phyloP scores from a whole-genome alignment of 805 yeast species.

The Wickerhamiella spandovensis region DNA sequence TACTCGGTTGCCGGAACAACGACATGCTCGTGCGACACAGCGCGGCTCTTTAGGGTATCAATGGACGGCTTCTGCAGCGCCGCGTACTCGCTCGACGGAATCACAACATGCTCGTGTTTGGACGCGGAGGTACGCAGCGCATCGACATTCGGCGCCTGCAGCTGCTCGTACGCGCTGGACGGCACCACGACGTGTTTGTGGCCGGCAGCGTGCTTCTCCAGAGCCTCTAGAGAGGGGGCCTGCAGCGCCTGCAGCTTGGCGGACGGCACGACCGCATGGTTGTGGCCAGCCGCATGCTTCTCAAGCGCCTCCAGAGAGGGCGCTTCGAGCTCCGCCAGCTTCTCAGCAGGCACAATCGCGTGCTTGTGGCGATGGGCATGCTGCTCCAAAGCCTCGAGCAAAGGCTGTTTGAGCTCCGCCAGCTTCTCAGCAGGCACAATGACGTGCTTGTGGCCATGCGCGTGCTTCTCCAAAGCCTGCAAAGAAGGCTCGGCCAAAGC shows the following conservation, averaged over 20 bases:
- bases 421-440: conserved; percentile 2
- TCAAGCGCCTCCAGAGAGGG: not conserved
- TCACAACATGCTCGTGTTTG: not conserved
- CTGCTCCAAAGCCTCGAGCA: not conserved
- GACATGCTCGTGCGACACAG: not conserved
- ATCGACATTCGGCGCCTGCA: conserved; percentile 7
- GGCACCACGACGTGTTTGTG: conserved; percentile 16
- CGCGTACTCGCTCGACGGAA: conserved; percentile 1
- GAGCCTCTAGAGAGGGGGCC: not conserved
- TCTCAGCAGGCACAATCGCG: not conserved
- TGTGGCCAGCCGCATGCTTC: not conserved
- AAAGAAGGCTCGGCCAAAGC: conserved; percentile 8
- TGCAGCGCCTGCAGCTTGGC: conserved; percentile 3
- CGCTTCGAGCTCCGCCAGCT: not conserved
- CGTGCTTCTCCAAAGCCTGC: conserved; percentile 11
- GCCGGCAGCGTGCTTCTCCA: not conserved
- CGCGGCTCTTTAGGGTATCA: not conserved
- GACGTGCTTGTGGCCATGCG: not conserved
- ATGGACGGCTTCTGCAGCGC: not conserved
- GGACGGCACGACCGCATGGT: conserved; percentile 15
- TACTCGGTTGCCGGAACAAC: not conserved
- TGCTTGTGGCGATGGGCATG: not conserved
- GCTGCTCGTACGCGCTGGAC: conserved; percentile 4
- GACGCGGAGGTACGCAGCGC: not conserved
- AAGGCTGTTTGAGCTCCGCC: not conserved